Base-by-base conservation (phyloP, 176 grass and related monocot species). In the Eleusine indica region DNA sequence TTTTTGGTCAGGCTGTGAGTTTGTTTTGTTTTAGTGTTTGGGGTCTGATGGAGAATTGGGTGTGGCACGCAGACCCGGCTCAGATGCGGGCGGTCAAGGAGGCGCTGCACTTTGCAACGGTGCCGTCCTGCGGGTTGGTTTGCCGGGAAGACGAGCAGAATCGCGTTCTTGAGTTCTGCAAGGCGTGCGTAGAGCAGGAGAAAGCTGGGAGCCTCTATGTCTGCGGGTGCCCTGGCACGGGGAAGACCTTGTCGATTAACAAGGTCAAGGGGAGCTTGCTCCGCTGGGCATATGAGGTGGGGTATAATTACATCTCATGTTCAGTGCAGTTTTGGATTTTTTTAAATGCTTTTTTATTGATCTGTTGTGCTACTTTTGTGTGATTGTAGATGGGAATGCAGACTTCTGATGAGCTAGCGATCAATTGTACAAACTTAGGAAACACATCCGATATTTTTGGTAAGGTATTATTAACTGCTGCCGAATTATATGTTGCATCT, bases 21-120 rank as follows among this genome's bases (percentile, higher is more conserved):
- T 82, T 30, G n/a, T 65, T 28, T 13, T 47, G 15, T 71, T 19
- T 19, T 51, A 51, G 53, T 54, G 30, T 42, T 68, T 77, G 64
- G 39, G 32, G 32, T 28, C 65, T 47, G 44, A 86, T 17, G 40
- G 64, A 41, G 51, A 73, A 57, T 49, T 35, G 47, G 16, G 13
- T 56, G 14, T 82, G 35, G 35, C 70, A 29, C 68, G 48, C 85
- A 99, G 96, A 99, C 85, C 85, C 93, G 61, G 46, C 66, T 29
- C 89, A 96, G 85, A 87, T 96, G 87, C 88, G 90, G 86, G 89
- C 89, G 0, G 91, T 92, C 37, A 96, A 96, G 81, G 93, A 99
- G 78, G 91, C 91, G 46, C 44, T 96, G 61, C 96, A 99, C 68
- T 80, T 96, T 9, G 91, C 83, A 5, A 96, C 96, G 42, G 74